These are phyloP conservation scores for Trifolium dubium DNA, from an alignment of 306 rosid species.

Conservation along the genomic window DNA sequence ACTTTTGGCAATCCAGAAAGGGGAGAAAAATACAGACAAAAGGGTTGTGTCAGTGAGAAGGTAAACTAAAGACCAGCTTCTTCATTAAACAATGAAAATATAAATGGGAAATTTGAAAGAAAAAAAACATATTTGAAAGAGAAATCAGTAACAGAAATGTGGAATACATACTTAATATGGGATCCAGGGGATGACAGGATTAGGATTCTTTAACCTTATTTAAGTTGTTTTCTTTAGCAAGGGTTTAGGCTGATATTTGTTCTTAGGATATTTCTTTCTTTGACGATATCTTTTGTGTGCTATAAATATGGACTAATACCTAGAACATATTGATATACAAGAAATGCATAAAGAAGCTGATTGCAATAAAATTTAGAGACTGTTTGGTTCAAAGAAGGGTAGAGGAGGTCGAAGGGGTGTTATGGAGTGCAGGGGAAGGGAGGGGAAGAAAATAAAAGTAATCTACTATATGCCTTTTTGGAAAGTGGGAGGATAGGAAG, in stretches of 20 bases:
- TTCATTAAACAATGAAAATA: conserved; percentile 7
- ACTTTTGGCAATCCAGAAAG: not conserved
- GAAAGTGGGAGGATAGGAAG: not conserved
- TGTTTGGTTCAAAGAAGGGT: conserved; percentile 6
- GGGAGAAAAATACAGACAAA: not conserved
- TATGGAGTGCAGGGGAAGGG: not conserved
- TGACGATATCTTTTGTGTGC: not conserved
- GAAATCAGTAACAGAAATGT: conserved; percentile 7
- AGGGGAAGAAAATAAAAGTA: conserved; percentile 6
- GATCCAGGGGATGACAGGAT: conserved; percentile 5
- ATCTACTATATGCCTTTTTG: conserved; percentile 3
- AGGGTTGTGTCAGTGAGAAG: not conserved
- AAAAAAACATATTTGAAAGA: conserved; percentile 20
- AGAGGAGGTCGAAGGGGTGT: not conserved
- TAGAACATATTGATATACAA: conserved; percentile 5
- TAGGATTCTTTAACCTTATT: conserved; percentile 4
- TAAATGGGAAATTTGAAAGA: not conserved
- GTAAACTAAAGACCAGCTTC: conserved; percentile 7
- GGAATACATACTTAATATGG: conserved; percentile 3
- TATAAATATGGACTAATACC: conserved; percentile 14
- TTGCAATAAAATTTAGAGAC: conserved; percentile 7
- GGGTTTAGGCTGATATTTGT: conserved; percentile 11
- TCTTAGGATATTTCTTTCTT: not conserved
- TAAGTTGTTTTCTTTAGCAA: conserved; percentile 18
- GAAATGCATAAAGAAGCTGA: conserved; percentile 13